These are phyloP conservation scores for Trichophyton rubrum DNA, from an alignment of 2,329 filamentous ascomycete genomes.

Conservation along the genomic window DNA sequence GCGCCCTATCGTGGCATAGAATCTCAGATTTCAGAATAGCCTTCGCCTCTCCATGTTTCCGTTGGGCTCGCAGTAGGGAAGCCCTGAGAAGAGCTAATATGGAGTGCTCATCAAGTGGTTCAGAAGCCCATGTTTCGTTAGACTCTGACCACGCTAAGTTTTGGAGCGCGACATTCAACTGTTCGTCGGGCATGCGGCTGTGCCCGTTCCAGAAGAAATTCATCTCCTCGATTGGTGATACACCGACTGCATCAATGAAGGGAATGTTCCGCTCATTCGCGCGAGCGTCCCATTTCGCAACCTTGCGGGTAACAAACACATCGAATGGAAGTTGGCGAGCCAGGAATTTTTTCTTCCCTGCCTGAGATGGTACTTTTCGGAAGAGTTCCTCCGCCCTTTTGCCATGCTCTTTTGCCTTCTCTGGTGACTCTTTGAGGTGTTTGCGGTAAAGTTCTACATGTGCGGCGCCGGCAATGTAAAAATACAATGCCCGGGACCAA, in stretches of 20 bases:
- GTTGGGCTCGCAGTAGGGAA: slow-evolving; percentile 52
- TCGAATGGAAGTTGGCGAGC: slow-evolving; percentile 82
- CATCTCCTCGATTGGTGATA: slow-evolving; percentile 79
- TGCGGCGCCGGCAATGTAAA: slow-evolving; percentile 69
- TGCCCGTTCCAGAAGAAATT: slow-evolving; percentile 85
- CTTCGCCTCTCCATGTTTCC: slow-evolving; percentile 52
- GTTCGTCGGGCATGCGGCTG: slow-evolving; percentile 58
- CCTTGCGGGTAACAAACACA: slow-evolving; percentile 67
- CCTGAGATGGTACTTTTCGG: slow-evolving; percentile 56
- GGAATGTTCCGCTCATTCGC: slow-evolving; percentile 54
- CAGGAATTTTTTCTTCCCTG: slow-evolving; percentile 83
- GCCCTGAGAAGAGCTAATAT: slow-evolving; percentile 56
- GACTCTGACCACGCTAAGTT: slow-evolving; percentile 57
- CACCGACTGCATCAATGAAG: slow-evolving; percentile 67
- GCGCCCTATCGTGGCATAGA: slow-evolving; percentile 42
- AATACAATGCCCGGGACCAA: slow-evolving; percentile 83
- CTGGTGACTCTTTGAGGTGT: slow-evolving; percentile 19
- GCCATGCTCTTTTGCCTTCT: slow-evolving; percentile 45
- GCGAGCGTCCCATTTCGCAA: slow-evolving; percentile 76
- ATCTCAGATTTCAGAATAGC: slow-evolving; percentile 50
- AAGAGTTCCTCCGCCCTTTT: slow-evolving; percentile 56
- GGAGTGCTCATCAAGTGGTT: slow-evolving; percentile 48
- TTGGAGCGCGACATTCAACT: slow-evolving; percentile 51
- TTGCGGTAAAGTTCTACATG: slow-evolving; percentile 69
- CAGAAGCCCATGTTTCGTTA: slow-evolving; percentile 43